Conservation (phyloP, 768 basidiomycete genomes). For the Tulasnella sp. region DNA sequence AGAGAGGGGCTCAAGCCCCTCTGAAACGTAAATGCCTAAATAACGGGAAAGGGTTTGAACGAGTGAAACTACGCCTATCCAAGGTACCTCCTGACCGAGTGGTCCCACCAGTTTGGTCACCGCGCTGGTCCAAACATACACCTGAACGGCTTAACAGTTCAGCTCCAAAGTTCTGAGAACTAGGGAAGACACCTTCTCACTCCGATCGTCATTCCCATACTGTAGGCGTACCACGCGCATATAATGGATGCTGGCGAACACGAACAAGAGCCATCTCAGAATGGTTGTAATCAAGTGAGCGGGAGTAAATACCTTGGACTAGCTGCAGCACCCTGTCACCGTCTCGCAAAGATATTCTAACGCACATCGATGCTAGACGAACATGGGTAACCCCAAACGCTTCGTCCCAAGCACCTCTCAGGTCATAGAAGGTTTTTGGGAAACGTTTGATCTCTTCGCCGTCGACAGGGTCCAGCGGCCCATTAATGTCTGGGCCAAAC, state of each 20-base stretch:
- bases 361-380: too few species aligned
- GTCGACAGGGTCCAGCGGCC: neutral
- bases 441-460: neutral
- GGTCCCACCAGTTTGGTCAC: neutral
- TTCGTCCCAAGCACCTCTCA: neutral
- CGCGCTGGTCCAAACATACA: neutral
- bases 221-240: slow-evolving; percentile 12
- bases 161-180: neutral
- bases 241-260: neutral
- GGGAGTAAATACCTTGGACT: slow-evolving; percentile 4
- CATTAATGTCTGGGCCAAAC: neutral
- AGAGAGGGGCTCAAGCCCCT: slow-evolving; percentile 16
- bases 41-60: neutral
- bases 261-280: neutral
- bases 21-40: neutral
- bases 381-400: neutral
- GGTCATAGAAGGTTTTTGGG: neutral
- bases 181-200: neutral
- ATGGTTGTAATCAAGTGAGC: neutral
- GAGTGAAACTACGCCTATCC: too few species aligned
- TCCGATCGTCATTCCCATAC: neutral
- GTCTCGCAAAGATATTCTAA: neutral
- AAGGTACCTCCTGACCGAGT: neutral
- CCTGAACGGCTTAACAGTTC: neutral
- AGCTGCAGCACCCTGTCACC: slow-evolving; percentile 13